Base-by-base conservation (phyloP, 805 yeast species). In the Ogataea trehalophila region DNA sequence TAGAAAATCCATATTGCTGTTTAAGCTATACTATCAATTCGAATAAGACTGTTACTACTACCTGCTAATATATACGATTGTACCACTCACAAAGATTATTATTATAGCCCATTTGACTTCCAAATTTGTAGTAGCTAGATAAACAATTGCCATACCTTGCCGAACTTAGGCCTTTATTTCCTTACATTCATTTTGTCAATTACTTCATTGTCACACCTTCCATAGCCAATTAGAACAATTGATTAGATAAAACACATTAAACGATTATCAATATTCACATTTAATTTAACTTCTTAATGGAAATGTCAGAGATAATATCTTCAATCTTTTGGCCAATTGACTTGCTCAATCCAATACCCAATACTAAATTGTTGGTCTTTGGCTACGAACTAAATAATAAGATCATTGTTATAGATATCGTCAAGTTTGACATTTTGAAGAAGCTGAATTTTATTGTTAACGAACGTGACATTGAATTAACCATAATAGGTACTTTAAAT, bases 291-390 rank as follows among this genome's bases (percentile, higher is more conserved):
- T n/a, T 42, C 37, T 4, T 40, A n/a, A 22, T n/a, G 20, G 23
- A 11, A 29, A 39, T 29, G 40, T 33, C 33, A 15, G 23, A 48
- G 3, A 31, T 40, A 6, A 33, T 43, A 13, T 45, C 59, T n/a
- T 42, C 42, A 17, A 39, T 62, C 1, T 65, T 62, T 40, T 66
- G 70, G 70, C 70, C 70, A 11, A 43, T 49, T 13, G 68, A 66
- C 44, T 40, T 66, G 22, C 44, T 42, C 7, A 31, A 34, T 3
- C 39, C 49, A 5, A 33, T 42, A 5, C n/a, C 26, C 11, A 26
- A 29, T 5, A 42, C 53, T 14, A 49, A 54, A 7, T 48, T 56
- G 14, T 45, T 61, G 15, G 52, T 65, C 4, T 44, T 66, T 8
- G 70, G 71, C 1, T 63, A 65, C 48, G 49, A 42, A 38, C 48